Conservation (phyloP, 2,329 filamentous ascomycete genomes). For the Fusarium pseudocircinatum region DNA sequence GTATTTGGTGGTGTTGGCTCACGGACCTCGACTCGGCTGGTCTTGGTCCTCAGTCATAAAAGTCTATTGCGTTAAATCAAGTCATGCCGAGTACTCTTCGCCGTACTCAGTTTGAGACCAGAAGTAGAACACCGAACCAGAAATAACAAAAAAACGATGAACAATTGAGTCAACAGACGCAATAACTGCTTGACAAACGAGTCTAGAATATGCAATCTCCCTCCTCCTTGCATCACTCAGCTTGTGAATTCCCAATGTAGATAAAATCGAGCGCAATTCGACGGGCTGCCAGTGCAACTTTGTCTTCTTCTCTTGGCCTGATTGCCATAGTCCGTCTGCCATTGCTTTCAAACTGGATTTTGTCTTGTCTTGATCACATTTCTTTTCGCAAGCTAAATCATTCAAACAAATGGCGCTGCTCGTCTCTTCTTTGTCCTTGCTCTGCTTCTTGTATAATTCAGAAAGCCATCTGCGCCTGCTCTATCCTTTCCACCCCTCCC, state of each 20-base stretch:
- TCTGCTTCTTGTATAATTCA: slow-evolving; percentile 24
- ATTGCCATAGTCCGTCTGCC: slow-evolving; percentile 4
- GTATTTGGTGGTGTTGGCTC: slow-evolving; percentile 37
- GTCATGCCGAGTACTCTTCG: slow-evolving; percentile 17
- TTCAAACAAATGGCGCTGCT: slow-evolving; percentile 12
- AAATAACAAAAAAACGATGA: slow-evolving; percentile 13
- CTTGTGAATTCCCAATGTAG: slow-evolving; percentile 5
- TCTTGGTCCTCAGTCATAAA: slow-evolving; percentile 39
- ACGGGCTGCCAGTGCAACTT: background rate
- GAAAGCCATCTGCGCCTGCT: slow-evolving; percentile 35
- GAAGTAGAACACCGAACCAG: slow-evolving; percentile 28
- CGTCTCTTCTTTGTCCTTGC: slow-evolving; percentile 18
- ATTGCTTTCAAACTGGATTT: slow-evolving; percentile 24
- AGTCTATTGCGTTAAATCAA: slow-evolving; percentile 39
- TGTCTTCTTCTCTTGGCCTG: background rate
- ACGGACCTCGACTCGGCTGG: slow-evolving; percentile 40
- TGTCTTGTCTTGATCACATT: slow-evolving; percentile 12
- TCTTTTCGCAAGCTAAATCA: slow-evolving; percentile 12
- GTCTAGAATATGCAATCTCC: slow-evolving; percentile 24
- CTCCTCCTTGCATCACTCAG: slow-evolving; percentile 19
- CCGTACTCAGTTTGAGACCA: slow-evolving; percentile 14
- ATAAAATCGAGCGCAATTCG: slow-evolving; percentile 4
- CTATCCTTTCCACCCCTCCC: slow-evolving; percentile 13
- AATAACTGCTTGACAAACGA: slow-evolving; percentile 31
- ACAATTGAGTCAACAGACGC: slow-evolving; percentile 24